Conservation (phyloP, 106 monocot species). For the Hemerocallis citrina region DNA sequence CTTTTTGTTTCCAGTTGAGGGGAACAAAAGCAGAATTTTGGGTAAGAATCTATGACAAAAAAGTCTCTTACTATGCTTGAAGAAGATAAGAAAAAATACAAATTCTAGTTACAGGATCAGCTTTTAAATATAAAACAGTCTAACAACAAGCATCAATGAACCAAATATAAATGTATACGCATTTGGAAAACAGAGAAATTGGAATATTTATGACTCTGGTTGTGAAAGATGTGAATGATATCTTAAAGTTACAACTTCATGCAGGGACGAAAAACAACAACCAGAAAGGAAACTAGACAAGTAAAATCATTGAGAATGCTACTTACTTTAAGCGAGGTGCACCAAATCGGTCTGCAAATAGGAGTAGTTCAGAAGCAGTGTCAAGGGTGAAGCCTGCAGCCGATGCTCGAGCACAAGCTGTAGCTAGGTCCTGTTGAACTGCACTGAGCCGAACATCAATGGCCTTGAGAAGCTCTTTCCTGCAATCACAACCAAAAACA, state of each 20-base stretch:
- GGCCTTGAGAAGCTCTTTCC: conserved; percentile 88
- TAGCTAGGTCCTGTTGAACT: conserved; percentile 72
- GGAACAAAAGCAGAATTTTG: no score
- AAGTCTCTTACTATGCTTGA: no score
- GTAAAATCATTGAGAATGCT: neutral
- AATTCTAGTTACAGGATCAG: no score
- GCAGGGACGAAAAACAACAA: neutral
- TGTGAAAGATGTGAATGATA: no score
- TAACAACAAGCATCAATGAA: no score
- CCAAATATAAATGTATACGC: no score
- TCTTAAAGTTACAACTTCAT: neutral
- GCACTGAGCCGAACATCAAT: conserved; percentile 82
- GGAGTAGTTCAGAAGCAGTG: conserved; percentile 63
- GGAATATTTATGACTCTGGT: neutral
- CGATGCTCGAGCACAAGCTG: conserved; percentile 73
- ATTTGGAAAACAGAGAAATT: neutral
- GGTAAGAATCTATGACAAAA: no score
- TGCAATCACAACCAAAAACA: conserved; percentile 18
- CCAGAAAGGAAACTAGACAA: neutral
- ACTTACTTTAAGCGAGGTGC: conserved; percentile 65
- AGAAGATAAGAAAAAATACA: no score
- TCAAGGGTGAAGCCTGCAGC: conserved; percentile 82
- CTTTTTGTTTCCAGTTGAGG: no score
- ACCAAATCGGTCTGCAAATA: conserved; percentile 83
- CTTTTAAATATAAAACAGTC: no score